phyloP scores from a whole-genome alignment of 2,329 filamentous ascomycete species.

The Orbilia javanica region DNA sequence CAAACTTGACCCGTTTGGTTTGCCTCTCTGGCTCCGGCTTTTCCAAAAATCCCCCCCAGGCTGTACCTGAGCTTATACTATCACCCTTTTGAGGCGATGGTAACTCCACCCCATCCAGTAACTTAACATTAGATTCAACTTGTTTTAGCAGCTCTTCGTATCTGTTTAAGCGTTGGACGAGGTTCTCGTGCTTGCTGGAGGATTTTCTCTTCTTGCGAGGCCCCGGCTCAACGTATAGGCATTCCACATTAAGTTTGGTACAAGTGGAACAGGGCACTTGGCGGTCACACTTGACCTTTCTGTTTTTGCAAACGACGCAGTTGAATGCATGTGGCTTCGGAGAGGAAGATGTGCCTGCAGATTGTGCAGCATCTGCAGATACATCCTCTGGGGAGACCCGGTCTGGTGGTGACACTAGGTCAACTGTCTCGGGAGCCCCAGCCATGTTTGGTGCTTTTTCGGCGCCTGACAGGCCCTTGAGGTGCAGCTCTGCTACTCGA shows the following conservation, averaged over 20 bases:
- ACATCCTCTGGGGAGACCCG: conserved; percentile 65
- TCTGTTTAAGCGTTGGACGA: conserved; percentile 45
- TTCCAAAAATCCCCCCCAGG: not conserved
- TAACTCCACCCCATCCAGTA: conserved; percentile 31
- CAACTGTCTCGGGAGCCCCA: conserved; percentile 11
- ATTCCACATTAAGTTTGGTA: conserved; percentile 74
- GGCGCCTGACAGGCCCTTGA: not conserved
- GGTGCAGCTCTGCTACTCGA: not conserved
- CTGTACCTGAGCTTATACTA: not conserved
- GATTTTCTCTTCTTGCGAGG: conserved; percentile 59
- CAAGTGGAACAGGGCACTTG: conserved; percentile 79
- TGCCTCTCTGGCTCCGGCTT: conserved; percentile 16
- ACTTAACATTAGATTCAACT: conserved; percentile 46
- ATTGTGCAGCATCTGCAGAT: not conserved
- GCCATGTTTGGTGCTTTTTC: not conserved
- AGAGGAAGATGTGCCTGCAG: conserved; percentile 62
- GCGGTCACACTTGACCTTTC: conserved; percentile 81
- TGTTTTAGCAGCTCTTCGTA: conserved; percentile 54
- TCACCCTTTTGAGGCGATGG: not conserved
- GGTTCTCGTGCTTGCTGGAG: conserved; percentile 54
- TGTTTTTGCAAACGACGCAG: conserved; percentile 81
- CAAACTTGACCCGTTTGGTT: conserved; percentile 27
- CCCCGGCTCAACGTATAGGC: conserved; percentile 72
- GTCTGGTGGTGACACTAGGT: conserved; percentile 33
- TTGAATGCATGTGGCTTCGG: conserved; percentile 65